Conservation (phyloP, 345 rosid genomes). For the Aurinia saxatilis region DNA sequence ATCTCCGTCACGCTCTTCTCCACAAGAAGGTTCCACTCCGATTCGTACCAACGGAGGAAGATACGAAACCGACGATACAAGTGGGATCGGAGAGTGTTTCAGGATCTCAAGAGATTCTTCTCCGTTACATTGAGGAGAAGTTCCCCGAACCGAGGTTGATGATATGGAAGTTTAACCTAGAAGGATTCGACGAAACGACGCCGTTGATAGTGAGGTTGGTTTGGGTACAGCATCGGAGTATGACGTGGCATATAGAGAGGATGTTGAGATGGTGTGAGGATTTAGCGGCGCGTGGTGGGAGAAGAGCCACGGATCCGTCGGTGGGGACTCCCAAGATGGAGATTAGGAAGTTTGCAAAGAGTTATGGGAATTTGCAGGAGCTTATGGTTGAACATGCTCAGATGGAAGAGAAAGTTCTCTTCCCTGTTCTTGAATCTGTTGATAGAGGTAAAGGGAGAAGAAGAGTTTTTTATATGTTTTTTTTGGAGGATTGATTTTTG, state of each 20-base stretch:
- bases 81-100: conserved; percentile 43
- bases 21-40: conserved; percentile 41
- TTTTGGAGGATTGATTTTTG: too few species aligned
- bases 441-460: conserved; percentile 80
- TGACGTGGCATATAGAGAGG: conserved; percentile 56
- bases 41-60: conserved; percentile 33
- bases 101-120: conserved; percentile 39
- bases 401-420: conserved; percentile 68
- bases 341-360: conserved; percentile 47
- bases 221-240: conserved; percentile 53
- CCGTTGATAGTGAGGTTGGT: conserved; percentile 37
- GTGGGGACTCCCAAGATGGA: conserved; percentile 68
- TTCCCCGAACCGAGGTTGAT: conserved; percentile 45
- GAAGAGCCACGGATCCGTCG: conserved; percentile 45
- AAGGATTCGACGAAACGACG: conserved; percentile 32
- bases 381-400: conserved; percentile 71
- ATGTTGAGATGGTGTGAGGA: conserved; percentile 67
- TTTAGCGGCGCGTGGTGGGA: conserved; percentile 50
- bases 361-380: conserved; percentile 50
- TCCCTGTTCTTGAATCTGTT: conserved; percentile 54
- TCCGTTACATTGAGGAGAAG: conserved; percentile 44
- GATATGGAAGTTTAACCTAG: conserved; percentile 22
- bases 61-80: conserved; percentile 31
- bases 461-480: too few species aligned
- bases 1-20: conserved; percentile 50